phyloP scores from a whole-genome alignment of 495 filamentous ascomycete species.

The Xylaria venustula region DNA sequence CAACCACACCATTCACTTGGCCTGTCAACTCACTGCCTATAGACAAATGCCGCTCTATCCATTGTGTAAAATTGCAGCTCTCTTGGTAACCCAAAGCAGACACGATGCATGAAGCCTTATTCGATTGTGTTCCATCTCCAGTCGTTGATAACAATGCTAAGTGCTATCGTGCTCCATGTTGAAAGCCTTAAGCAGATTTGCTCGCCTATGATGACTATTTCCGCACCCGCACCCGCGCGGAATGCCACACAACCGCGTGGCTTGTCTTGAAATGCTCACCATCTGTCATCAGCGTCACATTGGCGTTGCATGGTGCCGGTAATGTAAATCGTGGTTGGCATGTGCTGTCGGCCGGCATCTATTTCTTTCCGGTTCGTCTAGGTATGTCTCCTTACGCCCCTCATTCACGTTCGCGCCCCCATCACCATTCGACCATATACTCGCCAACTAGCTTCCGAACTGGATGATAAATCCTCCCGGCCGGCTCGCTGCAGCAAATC shows the following conservation, averaged over 20 bases:
- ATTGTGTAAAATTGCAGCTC: too few species aligned
- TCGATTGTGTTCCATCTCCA: too few species aligned
- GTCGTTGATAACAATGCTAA: too few species aligned
- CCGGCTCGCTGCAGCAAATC: not conserved
- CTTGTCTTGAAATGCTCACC: conserved; percentile 6
- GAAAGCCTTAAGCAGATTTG: not conserved
- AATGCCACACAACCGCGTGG: conserved; percentile 13
- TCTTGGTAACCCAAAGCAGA: too few species aligned
- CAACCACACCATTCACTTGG: not conserved
- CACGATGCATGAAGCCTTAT: too few species aligned
- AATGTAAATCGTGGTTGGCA: not conserved
- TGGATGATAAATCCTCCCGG: not conserved
- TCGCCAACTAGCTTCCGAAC: conserved; percentile 1
- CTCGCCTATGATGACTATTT: not conserved
- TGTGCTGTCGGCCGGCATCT: conserved; percentile 5
- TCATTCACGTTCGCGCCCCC: not conserved
- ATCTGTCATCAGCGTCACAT: not conserved
- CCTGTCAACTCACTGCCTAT: too few species aligned
- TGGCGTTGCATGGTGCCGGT: not conserved
- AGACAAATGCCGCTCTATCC: too few species aligned
- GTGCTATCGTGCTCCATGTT: not conserved
- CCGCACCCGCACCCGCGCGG: not conserved
- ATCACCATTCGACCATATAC: not conserved
- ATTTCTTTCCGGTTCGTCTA: not conserved
- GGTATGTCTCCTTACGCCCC: not conserved